Base-by-base conservation (phyloP, 805 yeast species). In the Suhomyces faveliae region DNA sequence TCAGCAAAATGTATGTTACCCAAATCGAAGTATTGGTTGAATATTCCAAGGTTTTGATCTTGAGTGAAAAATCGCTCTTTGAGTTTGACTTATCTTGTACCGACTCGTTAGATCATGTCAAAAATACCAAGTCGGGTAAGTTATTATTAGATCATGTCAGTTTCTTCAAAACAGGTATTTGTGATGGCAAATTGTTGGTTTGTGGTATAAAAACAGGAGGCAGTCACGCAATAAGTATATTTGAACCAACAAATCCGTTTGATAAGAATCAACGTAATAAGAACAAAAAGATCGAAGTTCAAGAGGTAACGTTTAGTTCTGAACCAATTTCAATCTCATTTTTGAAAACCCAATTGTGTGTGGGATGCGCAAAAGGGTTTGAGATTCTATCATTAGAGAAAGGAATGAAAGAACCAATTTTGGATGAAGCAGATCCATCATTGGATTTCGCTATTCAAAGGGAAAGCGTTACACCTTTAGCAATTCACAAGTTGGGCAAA, bases 351-450 rank as follows among this genome's bases (percentile, higher is more conserved):
- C 87, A 86, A 60, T 71, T 94, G 52, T 92, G 97, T 73, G 87
- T 94, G 54, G 99, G 99, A 21, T 94, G 99, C 60, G 85, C 96
- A 23, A 89, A 86, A 64, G 99, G 99, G 0, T 94, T 94, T 72
- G 98, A 94, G 70, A 89, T 94, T 60, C 90, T 94, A 30, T 86
- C 95, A 13, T 74, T 91, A 38, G 87, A 86, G 51, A 88, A 86
- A 45, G 85, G 88, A 50, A 87, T 84, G 50, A 89, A 87, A 67
- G 97, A 94, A 67, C 83, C 94, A 8, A 78, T 94, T 44, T 74
- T 94, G 58, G 98, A 94, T 69, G 97, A 96, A n/a, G 99, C 98
- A 0, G 99, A 94, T 62, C 95, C 98, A 0, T 89, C 97, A 15
- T 75, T 94, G 46, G 99, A 94, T 61, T 94, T 94, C 72, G 97